Base-by-base conservation (phyloP, 805 yeast species). In the Cyberlindnera suaveolens region DNA sequence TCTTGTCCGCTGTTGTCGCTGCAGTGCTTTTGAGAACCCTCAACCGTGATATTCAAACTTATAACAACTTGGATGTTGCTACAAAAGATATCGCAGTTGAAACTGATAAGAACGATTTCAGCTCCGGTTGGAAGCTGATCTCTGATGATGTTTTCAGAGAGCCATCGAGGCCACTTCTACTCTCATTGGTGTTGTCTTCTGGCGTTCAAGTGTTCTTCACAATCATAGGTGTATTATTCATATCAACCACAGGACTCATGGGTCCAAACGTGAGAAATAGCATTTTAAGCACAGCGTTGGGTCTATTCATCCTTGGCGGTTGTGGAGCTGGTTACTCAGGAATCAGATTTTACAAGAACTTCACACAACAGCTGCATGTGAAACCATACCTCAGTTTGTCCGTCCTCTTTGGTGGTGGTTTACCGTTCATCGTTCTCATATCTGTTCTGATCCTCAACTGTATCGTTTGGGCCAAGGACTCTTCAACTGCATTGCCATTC, bases 401-500 rank as follows among this genome's bases (percentile, higher is more conserved):
- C 4, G 56, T 74, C 10, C 42, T 71, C 18, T 72, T 75, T 45
- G 81, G 80, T 16, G 72, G 75, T 19, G 47, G 66, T 3, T 66
- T 68, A 63, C 85, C 71, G 20, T 74, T 64, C 34, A 53, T 65
- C 3, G 67, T 80, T 0, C 61, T 85, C 43, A 44, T 72, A 0
- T 66, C 77, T 3, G 67, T 82, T 0, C 59, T 83, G 19, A 57
- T 77, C 19, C 63, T 85, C 45, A 88, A 87, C 59, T 65, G 77
- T 46, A 74, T 88, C 43, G 80, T 85, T 9, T 85, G 90, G 87
- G 82, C 82, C 2, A 74, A 80, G 51, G 82, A 81, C 48, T 80
- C 93, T 1, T 80, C 93, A 1, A 68, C 74, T 39, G 89, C 91
- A 0, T 66, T 86, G 36, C 96, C 96, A 13, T 82, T 87, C 51